Evolutionary conservation across 305 asterid species (phyloP).

Genomic region (Stenogyne calaminthoides): DNA sequence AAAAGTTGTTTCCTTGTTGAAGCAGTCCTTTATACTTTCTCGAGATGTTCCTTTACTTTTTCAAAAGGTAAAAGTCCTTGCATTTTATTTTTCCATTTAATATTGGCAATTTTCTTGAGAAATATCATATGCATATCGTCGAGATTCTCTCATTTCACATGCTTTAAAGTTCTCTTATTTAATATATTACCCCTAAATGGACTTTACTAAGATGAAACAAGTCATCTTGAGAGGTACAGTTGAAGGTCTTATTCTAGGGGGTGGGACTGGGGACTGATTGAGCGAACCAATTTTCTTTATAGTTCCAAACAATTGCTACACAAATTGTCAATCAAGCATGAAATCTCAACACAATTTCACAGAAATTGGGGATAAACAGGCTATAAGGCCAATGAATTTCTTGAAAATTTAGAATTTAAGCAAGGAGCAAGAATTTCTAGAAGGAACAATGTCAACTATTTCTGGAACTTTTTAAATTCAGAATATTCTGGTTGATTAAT

Average conservation of each 20-base stretch:
- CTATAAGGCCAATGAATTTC: neutral
- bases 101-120: neutral
- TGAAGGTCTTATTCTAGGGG: no score
- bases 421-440: neutral
- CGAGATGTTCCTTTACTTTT: conserved; percentile 78
- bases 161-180: no score
- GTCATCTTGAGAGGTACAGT: neutral
- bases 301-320: no score
- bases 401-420: neutral
- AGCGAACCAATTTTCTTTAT: no score
- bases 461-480: neutral
- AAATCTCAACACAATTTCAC: no score
- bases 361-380: neutral
- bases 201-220: conserved; percentile 6
- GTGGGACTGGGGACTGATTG: no score
- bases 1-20: conserved; percentile 65
- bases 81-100: conserved; percentile 26
- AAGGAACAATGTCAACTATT: neutral
- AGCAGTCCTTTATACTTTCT: conserved; percentile 66
- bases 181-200: neutral
- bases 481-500: neutral
- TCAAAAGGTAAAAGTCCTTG: conserved; percentile 65
- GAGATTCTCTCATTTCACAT: no score
- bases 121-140: no score
- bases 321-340: no score